Evolutionary conservation across 306 rosid genomes (phyloP), one percentile per base, ranked within the genome.

Genomic region (Gynostemma pentaphyllum): DNA sequence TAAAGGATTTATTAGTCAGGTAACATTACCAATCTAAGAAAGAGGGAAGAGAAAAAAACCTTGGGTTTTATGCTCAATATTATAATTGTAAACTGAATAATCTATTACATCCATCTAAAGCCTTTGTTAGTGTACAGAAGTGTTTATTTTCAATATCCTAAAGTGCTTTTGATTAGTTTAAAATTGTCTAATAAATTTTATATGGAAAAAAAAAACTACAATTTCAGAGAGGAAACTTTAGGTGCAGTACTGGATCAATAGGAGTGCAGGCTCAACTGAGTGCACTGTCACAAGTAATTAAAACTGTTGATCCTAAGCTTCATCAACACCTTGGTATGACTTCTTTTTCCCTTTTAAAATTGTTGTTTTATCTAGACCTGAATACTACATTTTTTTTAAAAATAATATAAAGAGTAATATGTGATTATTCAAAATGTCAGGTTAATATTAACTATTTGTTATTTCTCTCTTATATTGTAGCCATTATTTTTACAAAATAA

Each of bases 141-240:
- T n/a, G n/a, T n/a, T n/a, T n/a, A n/a, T n/a, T n/a, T n/a, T n/a
- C n/a, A n/a, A n/a, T n/a, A n/a, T n/a, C n/a, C n/a, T n/a, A n/a
- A n/a, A n/a, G n/a, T n/a, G n/a, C n/a, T n/a, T n/a, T n/a, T n/a
- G n/a, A n/a, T n/a, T n/a, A n/a, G n/a, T n/a, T n/a, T n/a, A n/a
- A n/a, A n/a, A n/a, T n/a, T n/a, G n/a, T n/a, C n/a, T n/a, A n/a
- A n/a, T n/a, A n/a, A n/a, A n/a, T n/a, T n/a, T n/a, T n/a, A n/a
- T n/a, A n/a, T n/a, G n/a, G n/a, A n/a, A n/a, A n/a, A n/a, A n/a
- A n/a, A n/a, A n/a, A n/a, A n/a, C n/a, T n/a, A n/a, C n/a, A n/a
- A n/a, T n/a, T n/a, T n/a, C 81, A 91, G 96, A 83, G 96, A 88
- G 95, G 83, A 59, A 91, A 88, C 76, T 91, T 91, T 82, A 83